A percentile compares a stretch with the other conserved stretches of the same genome.
Evolutionary conservation across 306 rosid genomes (phyloP).

Genomic region (Rubus parviflorus): DNA sequence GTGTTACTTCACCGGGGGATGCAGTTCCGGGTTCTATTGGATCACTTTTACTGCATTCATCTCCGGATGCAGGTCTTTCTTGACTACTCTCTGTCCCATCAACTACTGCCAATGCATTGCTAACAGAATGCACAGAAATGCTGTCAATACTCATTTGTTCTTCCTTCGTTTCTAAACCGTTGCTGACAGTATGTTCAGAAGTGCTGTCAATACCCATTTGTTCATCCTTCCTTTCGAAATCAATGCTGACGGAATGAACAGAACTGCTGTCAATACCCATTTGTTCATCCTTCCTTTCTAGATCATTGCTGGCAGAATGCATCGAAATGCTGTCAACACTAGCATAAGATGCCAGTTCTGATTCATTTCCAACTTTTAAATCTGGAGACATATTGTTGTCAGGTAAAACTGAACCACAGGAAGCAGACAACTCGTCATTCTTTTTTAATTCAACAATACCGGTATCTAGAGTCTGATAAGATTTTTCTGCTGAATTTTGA

Average conservation of each 20-base stretch:
- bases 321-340: not conserved
- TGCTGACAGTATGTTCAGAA: constrained; percentile 22
- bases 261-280: not conserved
- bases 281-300: constrained; percentile 5
- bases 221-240: constrained; percentile 12
- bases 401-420: constrained; percentile 32
- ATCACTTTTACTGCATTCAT: constrained; percentile 34
- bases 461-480: constrained; percentile 28
- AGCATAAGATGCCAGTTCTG: not conserved
- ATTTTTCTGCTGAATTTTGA: constrained; percentile 33
- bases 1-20: constrained; percentile 40
- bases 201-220: constrained; percentile 22
- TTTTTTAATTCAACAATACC: constrained; percentile 26
- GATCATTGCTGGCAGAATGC: not conserved
- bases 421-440: constrained; percentile 33
- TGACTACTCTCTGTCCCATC: constrained; percentile 33
- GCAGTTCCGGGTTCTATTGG: constrained; percentile 34
- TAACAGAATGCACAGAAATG: constrained; percentile 19
- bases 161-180: not conserved
- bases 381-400: constrained; percentile 30
- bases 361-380: constrained; percentile 30
- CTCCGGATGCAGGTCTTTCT: constrained; percentile 30
- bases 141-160: not conserved
- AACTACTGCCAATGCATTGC: constrained; percentile 25
- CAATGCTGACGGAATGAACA: not conserved